These are phyloP conservation scores for Fimicolochytrium jonesii DNA, from an alignment of 192 early-diverging fungal species.

Conservation along the genomic window DNA sequence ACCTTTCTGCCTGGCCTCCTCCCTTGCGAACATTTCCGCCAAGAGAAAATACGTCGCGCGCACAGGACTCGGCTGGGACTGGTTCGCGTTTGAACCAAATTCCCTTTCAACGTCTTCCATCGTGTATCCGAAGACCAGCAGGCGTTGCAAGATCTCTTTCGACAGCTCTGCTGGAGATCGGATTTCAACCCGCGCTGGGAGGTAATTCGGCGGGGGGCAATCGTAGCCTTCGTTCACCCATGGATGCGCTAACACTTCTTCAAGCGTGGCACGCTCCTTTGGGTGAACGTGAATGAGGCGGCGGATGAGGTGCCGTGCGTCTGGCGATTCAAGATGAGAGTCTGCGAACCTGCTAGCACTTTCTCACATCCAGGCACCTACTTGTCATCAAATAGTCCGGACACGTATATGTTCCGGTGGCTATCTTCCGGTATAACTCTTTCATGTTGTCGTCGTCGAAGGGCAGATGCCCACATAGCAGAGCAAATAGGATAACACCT, in stretches of 20 bases:
- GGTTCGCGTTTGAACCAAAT: slow-evolving; percentile 28
- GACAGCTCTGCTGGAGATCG: slow-evolving; percentile 17
- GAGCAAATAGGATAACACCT: slow-evolving; percentile 80
- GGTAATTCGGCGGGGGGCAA: slow-evolving; percentile 57
- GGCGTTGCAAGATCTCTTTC: slow-evolving; percentile 38
- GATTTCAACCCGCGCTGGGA: slow-evolving; percentile 50
- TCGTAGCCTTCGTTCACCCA: slow-evolving; percentile 78
- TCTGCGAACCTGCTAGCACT: too few relatives aligned
- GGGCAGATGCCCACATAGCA: slow-evolving; percentile 79
- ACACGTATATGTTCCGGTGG: slow-evolving; percentile 56
- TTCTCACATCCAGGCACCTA: slow-evolving; percentile 63
- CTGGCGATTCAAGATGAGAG: too few relatives aligned
- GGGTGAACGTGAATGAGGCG: slow-evolving; percentile 73
- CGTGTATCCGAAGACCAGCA: slow-evolving; percentile 46
- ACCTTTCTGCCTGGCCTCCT: slow-evolving; percentile 25
- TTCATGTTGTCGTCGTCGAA: slow-evolving; percentile 84
- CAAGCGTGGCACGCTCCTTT: slow-evolving; percentile 59
- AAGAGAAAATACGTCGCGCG: slow-evolving; percentile 51
- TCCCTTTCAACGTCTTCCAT: slow-evolving; percentile 35
- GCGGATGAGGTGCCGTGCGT: slow-evolving; percentile 55
- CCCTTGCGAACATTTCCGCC: slow-evolving; percentile 47
- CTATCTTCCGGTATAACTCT: slow-evolving; percentile 81
- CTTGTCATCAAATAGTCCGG: slow-evolving; percentile 55
- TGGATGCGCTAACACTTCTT: slow-evolving; percentile 64
- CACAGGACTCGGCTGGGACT: slow-evolving; percentile 35